A percentile compares a stretch with the other conserved stretches of the same genome.
Conservation (phyloP, 441 rosid genomes). For the Aleurites moluccanus region DNA sequence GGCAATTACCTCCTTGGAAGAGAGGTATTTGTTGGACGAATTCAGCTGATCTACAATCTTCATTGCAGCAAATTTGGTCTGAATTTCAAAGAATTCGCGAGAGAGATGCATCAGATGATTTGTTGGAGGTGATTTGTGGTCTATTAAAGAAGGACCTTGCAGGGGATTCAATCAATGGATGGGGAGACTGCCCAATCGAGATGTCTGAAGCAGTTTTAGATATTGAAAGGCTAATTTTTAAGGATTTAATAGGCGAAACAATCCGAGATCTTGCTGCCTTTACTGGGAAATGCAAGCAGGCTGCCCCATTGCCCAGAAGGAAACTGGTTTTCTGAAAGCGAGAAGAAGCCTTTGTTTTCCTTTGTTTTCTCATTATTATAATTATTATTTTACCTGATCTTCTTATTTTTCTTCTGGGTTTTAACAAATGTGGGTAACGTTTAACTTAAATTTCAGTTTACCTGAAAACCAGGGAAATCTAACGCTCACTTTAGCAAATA, state of each 20-base stretch:
- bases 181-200: conserved; percentile 67
- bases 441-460: conserved; percentile 23
- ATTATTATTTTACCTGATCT: background rate
- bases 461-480: conserved; percentile 39
- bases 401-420: background rate
- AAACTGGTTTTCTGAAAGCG: conserved; percentile 64
- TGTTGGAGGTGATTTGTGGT: conserved; percentile 60
- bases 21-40: conserved; percentile 13
- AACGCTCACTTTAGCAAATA: conserved; percentile 28
- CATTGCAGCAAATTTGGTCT: conserved; percentile 59
- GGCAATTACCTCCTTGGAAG: conserved; percentile 62
- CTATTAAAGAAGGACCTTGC: conserved; percentile 70
- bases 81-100: conserved; percentile 58
- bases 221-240: conserved; percentile 73
- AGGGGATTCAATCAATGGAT: conserved; percentile 51
- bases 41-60: conserved; percentile 17
- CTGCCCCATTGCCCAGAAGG: conserved; percentile 41
- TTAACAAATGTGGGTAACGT: conserved; percentile 22
- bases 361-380: conserved; percentile 8
- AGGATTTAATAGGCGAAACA: conserved; percentile 81
- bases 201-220: conserved; percentile 73
- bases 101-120: conserved; percentile 49
- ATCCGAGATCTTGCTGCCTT: conserved; percentile 58
- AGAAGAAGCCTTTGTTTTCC: background rate
- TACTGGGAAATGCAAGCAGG: conserved; percentile 29